Evolutionary conservation across 129 eudicot species (phyloP).

Genomic region (Rutidosis leptorrhynchoides): DNA sequence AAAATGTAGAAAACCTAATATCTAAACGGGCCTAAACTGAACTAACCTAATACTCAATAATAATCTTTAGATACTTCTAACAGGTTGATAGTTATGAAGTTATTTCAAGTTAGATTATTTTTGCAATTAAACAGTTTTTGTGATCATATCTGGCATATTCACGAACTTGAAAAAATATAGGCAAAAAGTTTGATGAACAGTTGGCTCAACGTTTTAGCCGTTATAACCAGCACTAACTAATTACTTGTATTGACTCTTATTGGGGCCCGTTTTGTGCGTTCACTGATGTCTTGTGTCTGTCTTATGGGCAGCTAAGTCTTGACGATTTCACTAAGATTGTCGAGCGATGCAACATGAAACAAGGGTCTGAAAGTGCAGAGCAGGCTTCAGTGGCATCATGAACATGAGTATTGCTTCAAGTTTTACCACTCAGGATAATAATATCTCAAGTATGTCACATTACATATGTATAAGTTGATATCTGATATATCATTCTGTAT

Average conservation of each 20-base stretch:
- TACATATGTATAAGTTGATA: not conserved
- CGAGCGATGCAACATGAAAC: conserved; percentile 69
- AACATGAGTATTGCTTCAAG: not conserved
- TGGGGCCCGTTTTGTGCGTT: not conserved
- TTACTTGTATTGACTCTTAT: not conserved
- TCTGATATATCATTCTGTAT: not conserved
- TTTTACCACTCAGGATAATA: not conserved
- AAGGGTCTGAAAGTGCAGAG: conserved; percentile 32
- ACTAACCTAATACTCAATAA: no score
- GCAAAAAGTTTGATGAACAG: not conserved
- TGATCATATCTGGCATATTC: not conserved
- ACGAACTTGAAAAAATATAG: not conserved
- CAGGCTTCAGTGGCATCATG: conserved; percentile 29
- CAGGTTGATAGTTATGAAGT: not conserved
- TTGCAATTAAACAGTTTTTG: not conserved
- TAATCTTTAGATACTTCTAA: no score
- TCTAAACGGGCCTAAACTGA: no score
- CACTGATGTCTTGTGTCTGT: not conserved
- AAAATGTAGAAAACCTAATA: no score
- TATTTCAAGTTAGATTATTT: not conserved
- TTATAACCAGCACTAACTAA: not conserved
- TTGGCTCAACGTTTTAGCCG: not conserved
- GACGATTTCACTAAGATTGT: conserved; percentile 83
- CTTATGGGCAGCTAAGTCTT: conserved; percentile 59
- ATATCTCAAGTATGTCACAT: not conserved